phyloP scores from a whole-genome alignment of 192 early-diverging fungal species.

The Allomyces arbusculus region DNA sequence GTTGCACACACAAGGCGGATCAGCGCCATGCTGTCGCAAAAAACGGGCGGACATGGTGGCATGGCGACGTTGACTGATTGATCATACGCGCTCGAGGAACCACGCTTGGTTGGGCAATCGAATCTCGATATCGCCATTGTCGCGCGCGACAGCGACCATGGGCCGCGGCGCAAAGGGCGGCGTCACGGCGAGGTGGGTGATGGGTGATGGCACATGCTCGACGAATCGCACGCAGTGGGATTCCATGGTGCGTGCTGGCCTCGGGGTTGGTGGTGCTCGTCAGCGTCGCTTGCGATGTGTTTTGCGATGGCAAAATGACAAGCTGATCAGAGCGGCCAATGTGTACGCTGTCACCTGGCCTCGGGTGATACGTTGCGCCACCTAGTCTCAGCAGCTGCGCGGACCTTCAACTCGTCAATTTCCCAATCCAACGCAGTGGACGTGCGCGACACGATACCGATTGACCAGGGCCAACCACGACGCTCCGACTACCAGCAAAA shows the following conservation, averaged over 20 bases:
- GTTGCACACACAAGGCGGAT: no score
- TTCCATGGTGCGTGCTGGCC: not conserved
- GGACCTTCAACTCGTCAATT: not conserved
- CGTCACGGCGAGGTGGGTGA: not conserved
- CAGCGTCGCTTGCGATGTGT: not conserved
- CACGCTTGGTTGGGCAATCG: not conserved
- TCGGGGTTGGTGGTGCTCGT: not conserved
- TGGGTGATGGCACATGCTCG: not conserved
- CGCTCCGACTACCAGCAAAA: conserved; percentile 3
- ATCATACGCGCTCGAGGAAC: not conserved
- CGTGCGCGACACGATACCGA: no score
- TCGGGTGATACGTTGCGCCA: no score
- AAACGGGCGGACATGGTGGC: no score
- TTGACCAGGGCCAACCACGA: no score
- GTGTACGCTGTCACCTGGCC: no score
- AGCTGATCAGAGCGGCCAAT: not conserved
- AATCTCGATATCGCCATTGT: not conserved
- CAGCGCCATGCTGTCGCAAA: no score
- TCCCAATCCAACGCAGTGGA: not conserved
- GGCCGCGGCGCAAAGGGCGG: not conserved
- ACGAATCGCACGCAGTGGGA: not conserved
- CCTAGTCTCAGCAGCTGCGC: not conserved
- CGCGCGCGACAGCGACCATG: not conserved
- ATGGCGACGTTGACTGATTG: no score
- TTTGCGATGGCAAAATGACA: not conserved